Evolutionary conservation across 2,329 filamentous ascomycete species (phyloP), one percentile per base, ranked within the genome.

Genomic region (Monilinia vaccinii-corymbosi): DNA sequence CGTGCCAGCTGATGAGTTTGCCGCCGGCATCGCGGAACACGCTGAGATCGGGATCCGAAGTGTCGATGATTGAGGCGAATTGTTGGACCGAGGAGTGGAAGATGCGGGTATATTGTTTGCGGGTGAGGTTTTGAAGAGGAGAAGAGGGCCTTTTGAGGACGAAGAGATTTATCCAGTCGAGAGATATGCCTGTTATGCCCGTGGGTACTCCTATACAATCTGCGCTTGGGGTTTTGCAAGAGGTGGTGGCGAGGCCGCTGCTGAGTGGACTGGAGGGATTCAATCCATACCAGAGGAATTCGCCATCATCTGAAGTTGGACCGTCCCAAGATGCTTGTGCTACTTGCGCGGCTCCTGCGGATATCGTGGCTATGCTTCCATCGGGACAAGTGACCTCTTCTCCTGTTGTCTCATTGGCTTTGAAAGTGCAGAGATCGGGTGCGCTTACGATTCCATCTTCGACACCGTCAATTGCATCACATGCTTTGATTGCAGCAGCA

Each of bases 381-480:
- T 59, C 38, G 0, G 46, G 1, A 23, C 57, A 59, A 13, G 16
- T 45, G 2, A 36, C 28, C 9, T 45, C 14, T 1, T 8, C 31
- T 9, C 57, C 48, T 1, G 46, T 21, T 0, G 50, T 42, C 1
- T 34, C 14, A 1, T 34, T 52, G 2, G 48, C 48, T 1, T 40
- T 32, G 4, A 73, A 72, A 10, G 67, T 60, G 52, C 74, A 76
- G 9, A 71, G 66, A 38, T 67, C 64, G 0, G 74, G 71, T 38
- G 75, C 71, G 40, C 74, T 70, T 16, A 77, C 71, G 38, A 76
- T 75, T 3, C 77, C 75, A 63, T 82, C 80, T 5, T 70, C 67
- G 16, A 75, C 73, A 21, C 77, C 77, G 63, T 81, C 80, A 4
- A 79, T 69, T 4, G 66, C 64, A 62, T 81, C 79, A 65, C 80